Percentiles rank a stretch among this genome's conserved stretches.
These are phyloP conservation scores for Dendrostoma leiphaemia DNA, from an alignment of 2,329 filamentous ascomycete species.

Conservation along the genomic window DNA sequence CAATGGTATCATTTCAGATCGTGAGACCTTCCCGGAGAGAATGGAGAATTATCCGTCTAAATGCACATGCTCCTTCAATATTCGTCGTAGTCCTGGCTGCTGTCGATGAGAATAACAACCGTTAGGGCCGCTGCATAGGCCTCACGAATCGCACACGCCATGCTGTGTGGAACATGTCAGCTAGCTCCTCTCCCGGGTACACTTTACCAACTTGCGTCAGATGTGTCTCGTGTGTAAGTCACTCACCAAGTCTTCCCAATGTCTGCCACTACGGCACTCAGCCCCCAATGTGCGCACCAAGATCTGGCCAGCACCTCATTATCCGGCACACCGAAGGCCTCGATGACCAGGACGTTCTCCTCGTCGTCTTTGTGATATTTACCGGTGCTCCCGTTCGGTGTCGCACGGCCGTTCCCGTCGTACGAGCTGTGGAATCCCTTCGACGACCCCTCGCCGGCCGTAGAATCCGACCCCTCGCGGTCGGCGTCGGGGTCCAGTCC, in stretches of 20 bases:
- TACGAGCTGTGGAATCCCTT: slow-evolving; percentile 4
- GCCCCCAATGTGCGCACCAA: slow-evolving; percentile 75
- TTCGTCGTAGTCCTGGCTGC: slow-evolving; percentile 42
- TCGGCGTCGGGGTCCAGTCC: slow-evolving; percentile 1
- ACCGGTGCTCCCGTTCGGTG: slow-evolving; percentile 7
- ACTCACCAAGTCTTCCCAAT: slow-evolving; percentile 64
- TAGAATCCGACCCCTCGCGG: slow-evolving; percentile 11
- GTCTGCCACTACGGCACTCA: slow-evolving; percentile 70
- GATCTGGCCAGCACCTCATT: slow-evolving; percentile 75
- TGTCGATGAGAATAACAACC: slow-evolving; percentile 66
- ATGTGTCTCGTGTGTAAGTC: too few species aligned
- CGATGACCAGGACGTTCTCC: slow-evolving; percentile 68
- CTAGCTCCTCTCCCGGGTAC: too few species aligned
- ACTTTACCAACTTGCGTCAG: too few species aligned
- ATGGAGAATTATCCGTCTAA: not conserved
- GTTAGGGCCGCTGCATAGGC: slow-evolving; percentile 72
- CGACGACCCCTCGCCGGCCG: slow-evolving; percentile 16
- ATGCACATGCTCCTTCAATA: slow-evolving; percentile 13
- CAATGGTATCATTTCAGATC: not conserved
- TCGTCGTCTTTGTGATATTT: slow-evolving; percentile 45
- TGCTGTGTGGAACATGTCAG: slow-evolving; percentile 37
- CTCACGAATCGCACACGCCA: slow-evolving; percentile 72
- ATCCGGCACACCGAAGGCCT: slow-evolving; percentile 70
- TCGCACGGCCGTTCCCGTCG: slow-evolving; percentile 4
- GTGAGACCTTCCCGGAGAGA: not conserved